Evolutionary conservation across 1,284 basidiomycete genomes (phyloP), one percentile per base, ranked within the genome.

Genomic region (Vanrija sp.): DNA sequence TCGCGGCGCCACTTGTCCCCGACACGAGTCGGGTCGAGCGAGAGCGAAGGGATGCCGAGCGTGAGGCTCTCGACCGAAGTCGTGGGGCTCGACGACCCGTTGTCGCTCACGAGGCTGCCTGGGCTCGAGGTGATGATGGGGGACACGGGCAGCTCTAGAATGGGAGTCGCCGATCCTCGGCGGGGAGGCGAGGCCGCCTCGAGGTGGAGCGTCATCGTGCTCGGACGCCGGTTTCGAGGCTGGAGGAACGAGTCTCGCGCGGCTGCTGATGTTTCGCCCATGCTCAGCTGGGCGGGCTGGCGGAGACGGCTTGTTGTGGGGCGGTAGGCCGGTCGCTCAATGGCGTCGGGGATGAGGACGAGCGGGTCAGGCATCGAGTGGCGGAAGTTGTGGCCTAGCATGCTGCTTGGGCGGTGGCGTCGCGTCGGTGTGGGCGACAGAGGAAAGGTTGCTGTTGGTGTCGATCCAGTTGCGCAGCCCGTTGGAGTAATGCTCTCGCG

Each of bases 41-140:
- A 42, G 26, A 15, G 28, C 42, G n/a, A 52, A 8, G 43, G 23
- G 16, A 52, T 49, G 3, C 46, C 46, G 16, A 57, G 46, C 3
- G 49, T 12, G n/a, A 61, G 52, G 28, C 52, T 54, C 43, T 61
- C 59, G 10, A 61, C 43, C 8, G 49, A 52, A 4, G 45, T 57
- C 1, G 57, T 58, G 5, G 59, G 59, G 14, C 55, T 57, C 28
- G 8, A 19, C 6, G 44, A 8, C 9, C 51, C 51, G n/a, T 23
- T 49, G 55, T 61, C 59, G 47, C 55, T 57, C 12, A 57, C 39
- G 16, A 61, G 28, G 29, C 52, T 51, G 43, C 55, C 55, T 0
- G 55, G 59, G 19, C 46, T 46, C 3, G 55, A 54, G 14, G 38
- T 46, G 5, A 58, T 38, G 15, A 45, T 21, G 4, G 56, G 51